These are phyloP conservation scores for Lentinula sp. DNA, from an alignment of 768 basidiomycete genomes.

Conservation along the genomic window DNA sequence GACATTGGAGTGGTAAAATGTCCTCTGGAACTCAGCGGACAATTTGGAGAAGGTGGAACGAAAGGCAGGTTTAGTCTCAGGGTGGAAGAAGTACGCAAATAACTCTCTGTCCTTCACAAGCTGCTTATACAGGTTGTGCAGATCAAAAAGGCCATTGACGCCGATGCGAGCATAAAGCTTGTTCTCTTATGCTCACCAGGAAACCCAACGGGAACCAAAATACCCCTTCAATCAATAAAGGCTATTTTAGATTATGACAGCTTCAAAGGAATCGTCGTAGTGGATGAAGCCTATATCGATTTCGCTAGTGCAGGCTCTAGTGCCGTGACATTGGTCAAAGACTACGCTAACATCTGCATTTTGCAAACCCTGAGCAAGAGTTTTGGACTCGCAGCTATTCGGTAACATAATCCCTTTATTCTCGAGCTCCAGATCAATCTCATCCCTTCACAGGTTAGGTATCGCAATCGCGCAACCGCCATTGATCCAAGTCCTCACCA, in stretches of 20 bases:
- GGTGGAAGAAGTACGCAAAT: constrained; percentile 58
- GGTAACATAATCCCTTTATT: constrained; percentile 43
- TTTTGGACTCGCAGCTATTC: constrained; percentile 92
- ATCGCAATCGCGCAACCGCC: constrained; percentile 87
- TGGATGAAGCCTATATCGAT: constrained; percentile 98
- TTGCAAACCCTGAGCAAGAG: constrained; percentile 96
- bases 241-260: constrained; percentile 67
- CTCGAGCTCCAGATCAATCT: not conserved
- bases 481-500: constrained; percentile 84
- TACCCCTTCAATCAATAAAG: constrained; percentile 66
- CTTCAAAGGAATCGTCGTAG: constrained; percentile 88
- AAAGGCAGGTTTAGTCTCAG: constrained; percentile 66
- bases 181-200: constrained; percentile 96
- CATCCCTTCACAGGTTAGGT: constrained; percentile 55
- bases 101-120: not conserved
- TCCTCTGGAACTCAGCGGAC: constrained; percentile 54
- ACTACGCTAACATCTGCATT: constrained; percentile 89
- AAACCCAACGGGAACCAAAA: constrained; percentile 89
- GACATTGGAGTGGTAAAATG: constrained; percentile 81
- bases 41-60: constrained; percentile 67
- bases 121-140: constrained; percentile 19
- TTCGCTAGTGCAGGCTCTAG: constrained; percentile 63
- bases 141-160: constrained; percentile 65
- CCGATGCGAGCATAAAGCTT: constrained; percentile 78
- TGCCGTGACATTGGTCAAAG: constrained; percentile 64